Evolutionary conservation across 2,329 filamentous ascomycete species (phyloP), one percentile per base, ranked within the genome.

Genomic region (Emergomyces africanus): DNA sequence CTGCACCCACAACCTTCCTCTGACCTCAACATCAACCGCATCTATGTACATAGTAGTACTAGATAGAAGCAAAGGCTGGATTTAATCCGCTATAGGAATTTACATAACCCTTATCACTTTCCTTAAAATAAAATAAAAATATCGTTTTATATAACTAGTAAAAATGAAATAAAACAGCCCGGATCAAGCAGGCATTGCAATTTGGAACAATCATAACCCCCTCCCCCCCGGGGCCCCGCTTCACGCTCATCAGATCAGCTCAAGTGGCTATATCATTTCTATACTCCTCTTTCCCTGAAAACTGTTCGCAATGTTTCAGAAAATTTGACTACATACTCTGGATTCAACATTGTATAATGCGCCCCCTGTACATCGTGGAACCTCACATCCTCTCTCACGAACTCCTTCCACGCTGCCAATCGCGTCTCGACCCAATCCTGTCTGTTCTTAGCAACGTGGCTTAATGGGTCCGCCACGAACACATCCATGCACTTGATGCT

Each of bases 401-500:
- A 73, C 23, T 69, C 67, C 18, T 60, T 59, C 71, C 71, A 74
- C 15, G 54, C 57, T 14, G 51, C 59, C 12, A 75, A 58, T 23
- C 69, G 65, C 9, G 64, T 37, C 8, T 59, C 35, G 3, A 37
- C 44, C 54, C 60, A 63, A n/a, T 63, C 46, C 37, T 57, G 25
- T 41, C 64, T 62, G 28, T 64, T 64, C 20, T 60, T 63, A 2
- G 70, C 69, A 9, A 65, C 71, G 2, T 59, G 63, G 37, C 60
- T 66, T 0, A 72, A 64, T 15, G 75, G 74, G 2, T 64, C 62
- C 2, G 69, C 69, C 23, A 71, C 66, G 57, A 78, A 77, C 1
- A 77, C 67, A 62, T 78, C 75, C 57, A 77, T 70, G 2, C 20
- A 12, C 0, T 59, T 54, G 0, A 77, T 70, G 4, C 10, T 59